phyloP scores from a whole-genome alignment of 2,329 filamentous ascomycete species.

The Curvularia lunata region DNA sequence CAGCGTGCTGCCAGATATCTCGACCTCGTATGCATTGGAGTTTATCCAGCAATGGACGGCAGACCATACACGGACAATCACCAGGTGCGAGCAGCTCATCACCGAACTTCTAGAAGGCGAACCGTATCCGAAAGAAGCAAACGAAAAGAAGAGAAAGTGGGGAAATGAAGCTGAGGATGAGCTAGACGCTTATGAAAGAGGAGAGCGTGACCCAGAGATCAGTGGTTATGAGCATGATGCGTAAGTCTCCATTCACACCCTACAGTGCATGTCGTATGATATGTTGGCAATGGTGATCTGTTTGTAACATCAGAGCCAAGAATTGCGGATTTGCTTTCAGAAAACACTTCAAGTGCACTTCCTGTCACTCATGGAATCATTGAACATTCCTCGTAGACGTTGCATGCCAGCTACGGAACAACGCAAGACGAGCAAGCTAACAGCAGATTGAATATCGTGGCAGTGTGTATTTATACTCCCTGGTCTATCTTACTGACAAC shows the following conservation, averaged over 20 bases:
- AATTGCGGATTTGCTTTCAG: not conserved
- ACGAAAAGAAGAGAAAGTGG: slow-evolving; percentile 43
- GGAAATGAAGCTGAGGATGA: slow-evolving; percentile 31
- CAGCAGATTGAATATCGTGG: not conserved
- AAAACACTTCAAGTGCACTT: slow-evolving; percentile 12
- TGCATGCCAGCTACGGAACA: not conserved
- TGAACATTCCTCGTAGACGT: slow-evolving; percentile 1
- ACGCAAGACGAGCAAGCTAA: not conserved
- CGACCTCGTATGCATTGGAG: slow-evolving; percentile 38
- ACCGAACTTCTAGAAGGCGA: slow-evolving; percentile 39
- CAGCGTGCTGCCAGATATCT: slow-evolving; percentile 44
- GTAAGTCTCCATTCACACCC: slow-evolving; percentile 33
- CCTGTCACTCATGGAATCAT: slow-evolving; percentile 4
- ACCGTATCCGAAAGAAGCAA: slow-evolving; percentile 41
- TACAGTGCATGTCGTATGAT: not conserved
- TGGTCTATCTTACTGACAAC: slow-evolving; percentile 16
- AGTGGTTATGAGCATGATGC: slow-evolving; percentile 31
- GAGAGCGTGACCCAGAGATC: slow-evolving; percentile 17
- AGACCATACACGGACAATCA: slow-evolving; percentile 29
- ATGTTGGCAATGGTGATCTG: not conserved
- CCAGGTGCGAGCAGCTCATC: slow-evolving; percentile 38
- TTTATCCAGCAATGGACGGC: slow-evolving; percentile 34
- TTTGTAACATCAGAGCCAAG: not conserved
- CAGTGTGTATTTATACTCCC: not conserved
- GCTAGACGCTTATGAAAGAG: slow-evolving; percentile 31